phyloP scores from a whole-genome alignment of 257 asterid species.

The Cruciata laevipes region DNA sequence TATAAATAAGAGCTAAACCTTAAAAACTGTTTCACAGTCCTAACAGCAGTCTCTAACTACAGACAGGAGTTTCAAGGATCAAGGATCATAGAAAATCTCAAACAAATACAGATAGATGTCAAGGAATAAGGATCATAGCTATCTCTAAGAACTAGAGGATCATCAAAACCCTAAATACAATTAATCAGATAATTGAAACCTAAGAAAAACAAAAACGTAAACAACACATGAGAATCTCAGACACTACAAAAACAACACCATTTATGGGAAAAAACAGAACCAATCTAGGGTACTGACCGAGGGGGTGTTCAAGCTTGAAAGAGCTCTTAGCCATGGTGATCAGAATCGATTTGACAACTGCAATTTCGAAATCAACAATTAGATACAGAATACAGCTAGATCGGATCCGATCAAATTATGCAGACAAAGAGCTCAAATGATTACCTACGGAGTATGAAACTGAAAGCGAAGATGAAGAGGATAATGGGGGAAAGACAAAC shows the following conservation, averaged over 20 bases:
- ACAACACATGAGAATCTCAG: not conserved
- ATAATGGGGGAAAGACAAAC: not conserved
- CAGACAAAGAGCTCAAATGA: not conserved
- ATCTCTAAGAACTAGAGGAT: not conserved
- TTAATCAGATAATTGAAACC: not conserved
- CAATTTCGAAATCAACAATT: not conserved
- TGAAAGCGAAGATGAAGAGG: not conserved
- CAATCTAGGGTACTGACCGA: slow-evolving; percentile 16
- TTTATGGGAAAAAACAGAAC: not conserved
- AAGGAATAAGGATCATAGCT: not conserved
- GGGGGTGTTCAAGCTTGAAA: slow-evolving; percentile 40
- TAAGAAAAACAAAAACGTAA: not conserved
- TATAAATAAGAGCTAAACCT: not conserved
- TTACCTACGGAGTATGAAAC: not conserved
- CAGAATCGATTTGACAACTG: not conserved
- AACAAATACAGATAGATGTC: not conserved
- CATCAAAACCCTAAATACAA: not conserved
- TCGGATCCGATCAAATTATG: not conserved
- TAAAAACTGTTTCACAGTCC: no score
- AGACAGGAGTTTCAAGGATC: no score
- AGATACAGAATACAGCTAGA: not conserved
- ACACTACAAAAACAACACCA: not conserved
- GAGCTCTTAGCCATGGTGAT: slow-evolving; percentile 35
- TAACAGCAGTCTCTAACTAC: not conserved
- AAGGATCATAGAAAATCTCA: not conserved